Conservation (phyloP, 2,329 filamentous ascomycete species). For the Pseudogymnoascus sp. region DNA sequence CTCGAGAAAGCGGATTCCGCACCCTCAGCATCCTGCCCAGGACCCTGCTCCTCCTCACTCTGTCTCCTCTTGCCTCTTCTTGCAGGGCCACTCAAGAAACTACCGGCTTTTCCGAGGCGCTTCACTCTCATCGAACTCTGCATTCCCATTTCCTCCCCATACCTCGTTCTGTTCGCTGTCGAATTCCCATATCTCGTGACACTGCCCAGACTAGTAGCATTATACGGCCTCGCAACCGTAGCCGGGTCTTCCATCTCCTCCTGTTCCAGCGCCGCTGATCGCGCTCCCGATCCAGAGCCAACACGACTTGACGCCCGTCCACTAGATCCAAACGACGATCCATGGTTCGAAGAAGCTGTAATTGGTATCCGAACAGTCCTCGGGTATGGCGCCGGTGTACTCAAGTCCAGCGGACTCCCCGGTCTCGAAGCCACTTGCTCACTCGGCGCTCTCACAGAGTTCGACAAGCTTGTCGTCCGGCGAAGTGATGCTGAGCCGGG, state of each 20-base stretch:
- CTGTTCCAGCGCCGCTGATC: constrained; percentile 21
- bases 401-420: constrained; percentile 26
- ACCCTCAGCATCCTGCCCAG: constrained; percentile 31
- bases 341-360: constrained; percentile 23
- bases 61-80: constrained; percentile 63
- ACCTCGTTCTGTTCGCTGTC: constrained; percentile 44
- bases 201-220: constrained; percentile 45
- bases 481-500: constrained; percentile 25
- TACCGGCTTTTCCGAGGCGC: constrained; percentile 68
- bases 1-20: constrained; percentile 27
- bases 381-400: constrained; percentile 28
- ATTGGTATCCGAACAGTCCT: constrained; percentile 28
- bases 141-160: constrained; percentile 57
- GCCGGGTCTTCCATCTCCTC: constrained; percentile 34
- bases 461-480: constrained; percentile 27
- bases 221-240: constrained; percentile 44
- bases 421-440: constrained; percentile 13
- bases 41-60: constrained; percentile 40
- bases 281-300: constrained; percentile 19
- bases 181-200: constrained; percentile 46
- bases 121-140: constrained; percentile 75
- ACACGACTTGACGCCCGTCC: constrained; percentile 23
- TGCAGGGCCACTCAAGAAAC: constrained; percentile 73
- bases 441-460: constrained; percentile 21
- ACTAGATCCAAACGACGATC: constrained; percentile 26